Conservation (phyloP, 768 basidiomycete species). For the Agrocybe pediades region DNA sequence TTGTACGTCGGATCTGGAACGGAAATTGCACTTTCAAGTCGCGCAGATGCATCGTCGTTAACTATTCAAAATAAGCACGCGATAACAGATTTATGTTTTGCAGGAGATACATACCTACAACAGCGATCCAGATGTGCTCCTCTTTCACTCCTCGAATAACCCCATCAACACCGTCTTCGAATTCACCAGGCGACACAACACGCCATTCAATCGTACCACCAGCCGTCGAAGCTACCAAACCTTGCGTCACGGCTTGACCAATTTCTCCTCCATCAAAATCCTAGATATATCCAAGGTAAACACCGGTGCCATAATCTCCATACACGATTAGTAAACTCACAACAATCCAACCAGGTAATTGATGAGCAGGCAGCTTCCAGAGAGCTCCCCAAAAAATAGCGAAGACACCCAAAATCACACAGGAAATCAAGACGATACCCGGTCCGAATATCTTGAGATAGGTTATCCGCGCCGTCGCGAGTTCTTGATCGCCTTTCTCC, state of each 20-base stretch:
- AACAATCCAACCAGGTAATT: constrained; percentile 46
- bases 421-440: constrained; percentile 34
- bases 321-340: too few species aligned
- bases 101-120: constrained; percentile 45
- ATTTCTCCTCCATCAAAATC: constrained; percentile 63
- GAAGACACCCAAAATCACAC: constrained; percentile 49
- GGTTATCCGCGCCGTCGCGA: constrained; percentile 29
- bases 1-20: constrained; percentile 45
- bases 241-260: constrained; percentile 49
- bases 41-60: constrained; percentile 38
- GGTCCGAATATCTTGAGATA: constrained; percentile 46
- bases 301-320: too few species aligned
- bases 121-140: constrained; percentile 52
- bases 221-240: constrained; percentile 26
- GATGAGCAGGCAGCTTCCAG: constrained; percentile 42
- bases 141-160: constrained; percentile 44
- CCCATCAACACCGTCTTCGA: constrained; percentile 42
- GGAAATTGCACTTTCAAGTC: constrained; percentile 36
- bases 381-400: constrained; percentile 60
- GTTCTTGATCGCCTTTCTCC: constrained; percentile 21
- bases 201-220: constrained; percentile 33
- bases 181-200: constrained; percentile 35
- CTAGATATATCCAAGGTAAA: constrained; percentile 26
- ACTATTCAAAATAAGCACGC: constrained; percentile 26
- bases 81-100: neutral